Base-by-base conservation (phyloP, 352 stramenopile species). In the Phytophthora hibernalis region DNA sequence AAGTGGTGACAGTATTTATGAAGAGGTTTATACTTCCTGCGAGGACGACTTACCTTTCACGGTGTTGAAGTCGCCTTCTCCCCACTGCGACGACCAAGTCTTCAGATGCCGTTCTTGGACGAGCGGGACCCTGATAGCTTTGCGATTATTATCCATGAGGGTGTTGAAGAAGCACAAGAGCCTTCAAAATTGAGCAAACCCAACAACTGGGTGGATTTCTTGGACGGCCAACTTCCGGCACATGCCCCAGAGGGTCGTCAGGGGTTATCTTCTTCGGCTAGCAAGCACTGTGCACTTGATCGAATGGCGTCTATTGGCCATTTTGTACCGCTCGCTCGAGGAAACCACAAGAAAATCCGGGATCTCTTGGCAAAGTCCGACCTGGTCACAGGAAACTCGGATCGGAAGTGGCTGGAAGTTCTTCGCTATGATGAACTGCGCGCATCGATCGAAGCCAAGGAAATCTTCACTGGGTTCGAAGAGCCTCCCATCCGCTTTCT, bases 381-480 rank as follows among this genome's bases (percentile, higher is more conserved):
- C 28, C 61, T 93, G 31, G 82, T 88, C 0, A 76, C 72, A 0
- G 83, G 89, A 42, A 91, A 82, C 16, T 76, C 85, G 9, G 59
- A 69, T 28, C 71, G 64, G 0, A 92, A 92, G 44, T 96, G 88
- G 88, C 67, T 84, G 31, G 85, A 95, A 20, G 42, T 96, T 28
- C 55, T 94, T 22, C 75, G 86, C 9, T 91, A 83, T 44, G 88
- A 96, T 42, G 80, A 93, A 31, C 48, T 96, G 6, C 72, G 77
- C 10, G 78, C 76, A 3, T 83, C 80, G 2, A 88, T 96, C 10
- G 86, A 95, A 43, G 79, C 78, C 1, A 95, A 95, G 30, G 88
- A 96, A 50, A 80, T 93, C 11, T 90, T 96, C n/a, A 93, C 82
- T 50, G 88, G 88, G 0, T 96, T 96, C 50, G 83, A 95, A 58